phyloP scores from a whole-genome alignment of 768 basidiomycete species.

The Pisolithus sp. region DNA sequence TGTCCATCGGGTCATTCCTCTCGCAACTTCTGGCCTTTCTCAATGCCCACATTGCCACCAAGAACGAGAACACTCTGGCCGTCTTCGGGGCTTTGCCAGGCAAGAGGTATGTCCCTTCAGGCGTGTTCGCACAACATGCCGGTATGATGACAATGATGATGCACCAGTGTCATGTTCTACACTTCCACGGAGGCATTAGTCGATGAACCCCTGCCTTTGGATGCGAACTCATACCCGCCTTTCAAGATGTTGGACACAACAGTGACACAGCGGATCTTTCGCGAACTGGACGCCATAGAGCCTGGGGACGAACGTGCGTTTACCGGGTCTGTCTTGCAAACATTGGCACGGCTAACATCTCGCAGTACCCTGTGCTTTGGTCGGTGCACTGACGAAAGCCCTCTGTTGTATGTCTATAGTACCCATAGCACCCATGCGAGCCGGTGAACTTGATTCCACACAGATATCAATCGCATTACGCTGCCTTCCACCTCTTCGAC shows the following conservation, averaged over 20 bases:
- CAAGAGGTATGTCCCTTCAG: conserved; percentile 55
- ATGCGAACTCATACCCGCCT: conserved; percentile 79
- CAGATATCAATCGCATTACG: conserved; percentile 61
- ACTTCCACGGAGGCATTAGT: conserved; percentile 49
- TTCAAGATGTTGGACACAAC: conserved; percentile 73
- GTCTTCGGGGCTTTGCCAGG: conserved; percentile 86
- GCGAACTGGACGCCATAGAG: conserved; percentile 52
- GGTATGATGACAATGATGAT: background rate
- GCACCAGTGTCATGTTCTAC: conserved; percentile 66
- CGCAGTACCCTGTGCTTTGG: conserved; percentile 62
- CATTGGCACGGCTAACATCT: conserved; percentile 5
- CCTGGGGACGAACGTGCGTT: conserved; percentile 40
- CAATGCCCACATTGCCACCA: conserved; percentile 86
- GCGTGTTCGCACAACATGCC: background rate
- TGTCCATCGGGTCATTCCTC: conserved; percentile 69
- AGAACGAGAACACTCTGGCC: conserved; percentile 88
- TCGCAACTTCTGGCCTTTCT: conserved; percentile 84
- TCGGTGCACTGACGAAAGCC: conserved; percentile 87
- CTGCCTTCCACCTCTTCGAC: conserved; percentile 27
- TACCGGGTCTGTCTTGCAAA: background rate
- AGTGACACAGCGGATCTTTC: conserved; percentile 53
- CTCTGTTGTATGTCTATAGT: conserved; percentile 63
- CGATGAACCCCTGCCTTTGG: conserved; percentile 36
- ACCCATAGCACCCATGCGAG: background rate
- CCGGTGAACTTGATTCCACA: conserved; percentile 26